Evolutionary conservation across 1,284 basidiomycete genomes (phyloP), one percentile per base, ranked within the genome.

Genomic region (Melampsora americana): DNA sequence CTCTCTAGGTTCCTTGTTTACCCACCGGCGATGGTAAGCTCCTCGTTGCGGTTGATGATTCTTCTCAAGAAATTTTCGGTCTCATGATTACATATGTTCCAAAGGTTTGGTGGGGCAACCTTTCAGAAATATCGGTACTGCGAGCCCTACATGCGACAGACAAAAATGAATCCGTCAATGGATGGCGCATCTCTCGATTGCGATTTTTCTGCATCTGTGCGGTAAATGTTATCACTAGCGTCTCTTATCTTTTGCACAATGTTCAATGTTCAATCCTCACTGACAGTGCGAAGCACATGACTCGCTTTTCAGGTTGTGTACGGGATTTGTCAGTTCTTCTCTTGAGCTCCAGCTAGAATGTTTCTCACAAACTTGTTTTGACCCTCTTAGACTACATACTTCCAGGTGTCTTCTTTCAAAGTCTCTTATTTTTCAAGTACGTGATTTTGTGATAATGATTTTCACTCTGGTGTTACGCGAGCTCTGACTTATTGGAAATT

Each of bases 71-170:
- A 35, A 3, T 35, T 35, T 35, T 35, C 35, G n/a, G 9, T 35
- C 35, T 35, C 5, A 35, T 35, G 35, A 35, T 35, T 35, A 35
- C 3, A 9, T 35, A 35, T 35, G 35, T 35, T 35, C 9, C 35
- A 53, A 23, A 61, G 60, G 60, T 61, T 28, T 61, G 60, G 60
- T 61, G 60, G 60, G 60, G 60, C 14, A 61, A 26, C 26, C 26
- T 61, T 14, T 61, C 26, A 18, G 60, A 61, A 26, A 61, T 61
- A 4, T 61, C 60, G 14, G 28, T 61, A 3, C 26, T 61, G 30
- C n/a, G 30, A 32, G 60, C 60, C 16, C n/a, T 61, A 18, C 60
- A 61, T 32, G 2, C 60, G 60, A 61, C n/a, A 7, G 60, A 32
- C 60, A 61, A 61, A 18, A 61, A 61, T 26, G 4, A 61, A 32